These are phyloP conservation scores for Singerocomus inundabilis DNA, from an alignment of 1,284 basidiomycete genomes.

Conservation along the genomic window DNA sequence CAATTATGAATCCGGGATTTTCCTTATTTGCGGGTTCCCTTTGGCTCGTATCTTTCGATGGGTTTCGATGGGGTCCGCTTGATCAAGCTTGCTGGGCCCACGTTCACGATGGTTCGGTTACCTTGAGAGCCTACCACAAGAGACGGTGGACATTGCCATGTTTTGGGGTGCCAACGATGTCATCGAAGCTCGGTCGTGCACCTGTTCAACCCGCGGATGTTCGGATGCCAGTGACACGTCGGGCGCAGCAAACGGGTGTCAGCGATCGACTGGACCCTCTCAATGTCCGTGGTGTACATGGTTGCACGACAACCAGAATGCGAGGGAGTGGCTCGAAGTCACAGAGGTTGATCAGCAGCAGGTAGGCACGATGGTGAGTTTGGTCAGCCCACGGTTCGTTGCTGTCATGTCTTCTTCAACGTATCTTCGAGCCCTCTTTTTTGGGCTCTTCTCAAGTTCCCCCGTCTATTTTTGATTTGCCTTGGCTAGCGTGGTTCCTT, in stretches of 20 bases:
- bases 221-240: conserved; percentile 5
- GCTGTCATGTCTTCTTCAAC: background rate
- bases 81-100: conserved; percentile 38
- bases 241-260: conserved; percentile 2
- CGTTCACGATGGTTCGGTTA: conserved; percentile 67
- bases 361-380: conserved; percentile 29
- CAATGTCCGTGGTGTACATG: conserved; percentile 22
- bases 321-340: conserved; percentile 45
- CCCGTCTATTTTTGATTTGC: conserved; percentile 10
- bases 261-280: conserved; percentile 10
- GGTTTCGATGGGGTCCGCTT: conserved; percentile 12
- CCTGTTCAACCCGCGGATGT: conserved; percentile 14
- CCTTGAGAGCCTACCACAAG: conserved; percentile 58
- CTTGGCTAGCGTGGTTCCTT: conserved; percentile 4
- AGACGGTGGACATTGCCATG: conserved; percentile 55
- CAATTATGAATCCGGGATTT: conserved; percentile 24
- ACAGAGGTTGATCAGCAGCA: conserved; percentile 44
- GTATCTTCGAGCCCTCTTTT: background rate
- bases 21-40: conserved; percentile 12
- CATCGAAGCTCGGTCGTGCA: conserved; percentile 16
- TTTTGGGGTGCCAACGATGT: conserved; percentile 52
- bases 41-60: conserved; percentile 2
- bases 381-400: conserved; percentile 10
- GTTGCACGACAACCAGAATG: conserved; percentile 38
- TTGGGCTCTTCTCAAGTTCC: background rate